Conservation (phyloP, 345 rosid species). For the Pistacia vera region DNA sequence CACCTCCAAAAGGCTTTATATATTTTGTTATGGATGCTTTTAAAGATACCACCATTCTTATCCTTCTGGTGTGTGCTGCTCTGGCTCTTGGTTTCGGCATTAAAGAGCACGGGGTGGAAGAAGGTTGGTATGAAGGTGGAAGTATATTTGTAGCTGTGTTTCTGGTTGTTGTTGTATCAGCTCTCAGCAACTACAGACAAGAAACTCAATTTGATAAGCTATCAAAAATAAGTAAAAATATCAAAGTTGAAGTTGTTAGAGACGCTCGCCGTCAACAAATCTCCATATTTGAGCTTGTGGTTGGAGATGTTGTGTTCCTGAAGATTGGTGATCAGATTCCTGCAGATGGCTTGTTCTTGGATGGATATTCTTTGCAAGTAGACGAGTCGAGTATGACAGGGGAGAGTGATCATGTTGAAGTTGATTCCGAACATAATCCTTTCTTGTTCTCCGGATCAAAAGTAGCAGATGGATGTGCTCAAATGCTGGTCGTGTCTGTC, state of each 20-base stretch:
- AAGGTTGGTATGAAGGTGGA: constrained; percentile 72
- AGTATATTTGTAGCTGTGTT: constrained; percentile 57
- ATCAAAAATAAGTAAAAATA: constrained; percentile 50
- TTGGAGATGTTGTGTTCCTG: constrained; percentile 60
- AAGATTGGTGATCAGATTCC: constrained; percentile 65
- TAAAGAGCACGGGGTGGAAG: constrained; percentile 47
- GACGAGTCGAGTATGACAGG: constrained; percentile 65
- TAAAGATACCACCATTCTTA: constrained; percentile 59
- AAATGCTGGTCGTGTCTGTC: constrained; percentile 60
- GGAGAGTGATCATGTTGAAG: constrained; percentile 47
- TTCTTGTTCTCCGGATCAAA: constrained; percentile 59
- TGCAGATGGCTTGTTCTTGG: constrained; percentile 57
- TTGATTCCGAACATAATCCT: constrained; percentile 36
- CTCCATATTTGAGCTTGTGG: constrained; percentile 59
- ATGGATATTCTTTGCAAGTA: constrained; percentile 44
- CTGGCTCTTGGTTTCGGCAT: constrained; percentile 54
- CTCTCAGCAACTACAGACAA: constrained; percentile 53
- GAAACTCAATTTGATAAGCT: constrained; percentile 54
- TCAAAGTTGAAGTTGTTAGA: constrained; percentile 52
- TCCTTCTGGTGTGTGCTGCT: constrained; percentile 49
- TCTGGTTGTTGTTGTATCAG: constrained; percentile 49
- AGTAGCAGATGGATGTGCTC: constrained; percentile 49
- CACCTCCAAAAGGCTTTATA: constrained; percentile 61
- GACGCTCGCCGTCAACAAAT: constrained; percentile 39
- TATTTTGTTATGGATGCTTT: constrained; percentile 61